Evolutionary conservation across 495 filamentous ascomycete genomes (phyloP).

Genomic region (Jackrogersella minutella): DNA sequence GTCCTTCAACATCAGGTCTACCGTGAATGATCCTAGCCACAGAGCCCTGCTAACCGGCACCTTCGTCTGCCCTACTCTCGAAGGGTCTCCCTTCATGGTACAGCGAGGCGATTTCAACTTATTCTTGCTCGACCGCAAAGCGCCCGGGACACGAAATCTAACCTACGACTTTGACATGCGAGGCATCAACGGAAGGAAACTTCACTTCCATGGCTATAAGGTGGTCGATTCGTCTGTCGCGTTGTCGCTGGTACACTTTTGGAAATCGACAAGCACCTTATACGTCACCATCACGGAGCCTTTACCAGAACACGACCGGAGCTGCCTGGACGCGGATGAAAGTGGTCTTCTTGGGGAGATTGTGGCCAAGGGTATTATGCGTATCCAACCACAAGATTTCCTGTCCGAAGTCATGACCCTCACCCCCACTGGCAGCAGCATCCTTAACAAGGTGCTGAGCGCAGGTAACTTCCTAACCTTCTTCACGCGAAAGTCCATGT

Average conservation of each 20-base stretch:
- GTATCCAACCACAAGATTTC: slow-evolving; percentile 65
- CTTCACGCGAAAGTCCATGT: slow-evolving; percentile 63
- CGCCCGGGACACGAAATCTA: slow-evolving; percentile 65
- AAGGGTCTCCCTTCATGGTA: slow-evolving; percentile 67
- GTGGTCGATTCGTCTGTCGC: slow-evolving; percentile 66
- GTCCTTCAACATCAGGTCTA: slow-evolving; percentile 56
- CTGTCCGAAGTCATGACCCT: slow-evolving; percentile 65
- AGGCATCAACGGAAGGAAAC: slow-evolving; percentile 57
- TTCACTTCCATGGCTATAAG: slow-evolving; percentile 70
- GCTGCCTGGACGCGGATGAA: slow-evolving; percentile 49
- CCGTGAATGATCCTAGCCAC: slow-evolving; percentile 58
- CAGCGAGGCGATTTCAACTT: slow-evolving; percentile 65
- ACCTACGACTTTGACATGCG: slow-evolving; percentile 69
- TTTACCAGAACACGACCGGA: slow-evolving; percentile 32
- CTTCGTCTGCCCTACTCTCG: slow-evolving; percentile 66
- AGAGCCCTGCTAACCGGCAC: slow-evolving; percentile 67
- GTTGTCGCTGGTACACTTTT: slow-evolving; percentile 61
- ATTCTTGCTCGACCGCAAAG: slow-evolving; percentile 61
- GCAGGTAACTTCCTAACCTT: slow-evolving; percentile 62
- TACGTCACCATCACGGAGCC: slow-evolving; percentile 63
- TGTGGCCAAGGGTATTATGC: slow-evolving; percentile 67
- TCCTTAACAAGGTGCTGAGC: slow-evolving; percentile 52
- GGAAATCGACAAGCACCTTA: slow-evolving; percentile 70
- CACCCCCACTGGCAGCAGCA: slow-evolving; percentile 55
- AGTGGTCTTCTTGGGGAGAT: slow-evolving; percentile 50